Base-by-base conservation (phyloP, 345 rosid species). In the Salix udensis region DNA sequence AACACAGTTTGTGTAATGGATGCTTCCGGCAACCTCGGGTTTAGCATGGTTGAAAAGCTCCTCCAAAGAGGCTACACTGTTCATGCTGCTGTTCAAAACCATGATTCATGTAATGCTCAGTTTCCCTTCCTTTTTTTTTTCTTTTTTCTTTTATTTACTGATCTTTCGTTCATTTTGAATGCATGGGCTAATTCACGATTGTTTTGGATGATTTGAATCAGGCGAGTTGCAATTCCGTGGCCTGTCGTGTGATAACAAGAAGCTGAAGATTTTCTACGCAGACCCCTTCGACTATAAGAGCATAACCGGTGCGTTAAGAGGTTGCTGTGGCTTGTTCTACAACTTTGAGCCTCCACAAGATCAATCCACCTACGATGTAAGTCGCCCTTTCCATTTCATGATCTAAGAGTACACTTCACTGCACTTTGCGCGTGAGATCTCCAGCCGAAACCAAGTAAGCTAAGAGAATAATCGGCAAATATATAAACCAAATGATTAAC, bases 251-350 rank as follows among this genome's bases (percentile, higher is more conserved):
- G 82, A 81, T 4, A 77, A 66, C 67, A 73, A 88, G 68, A 89
- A 80, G 60, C 71, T 91, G 73, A 87, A 81, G 80, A 68, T 88
- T 50, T 89, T 87, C 72, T 65, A 70, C 3, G 84, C 87, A 14
- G 95, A 91, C 64, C 88, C 87, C 2, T 89, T 91, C 65, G 92
- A 91, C 71, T 89, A 87, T 50, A 84, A 91, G 21, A 89, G 90
- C 82, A 82, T 91, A 5, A 52, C 77, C 30, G 88, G 82, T 31
- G 88, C 95, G 4, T 13, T 89, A 9, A 88, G 73, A 70, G 91
- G 91, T 6, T 91, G 95, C 28, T 79, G 75, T 28, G 92, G 88
- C 40, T 67, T 91, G 86, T 88, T 89, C 77, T 91, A 89, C 74
- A 61, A 81, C 15, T 89, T 88, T 60, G 91, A 89, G 70, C 88